A percentile compares a stretch with the other conserved stretches of the same genome.
Evolutionary conservation across 305 asterid species (phyloP).

Genomic region (Solanum hybrid): DNA sequence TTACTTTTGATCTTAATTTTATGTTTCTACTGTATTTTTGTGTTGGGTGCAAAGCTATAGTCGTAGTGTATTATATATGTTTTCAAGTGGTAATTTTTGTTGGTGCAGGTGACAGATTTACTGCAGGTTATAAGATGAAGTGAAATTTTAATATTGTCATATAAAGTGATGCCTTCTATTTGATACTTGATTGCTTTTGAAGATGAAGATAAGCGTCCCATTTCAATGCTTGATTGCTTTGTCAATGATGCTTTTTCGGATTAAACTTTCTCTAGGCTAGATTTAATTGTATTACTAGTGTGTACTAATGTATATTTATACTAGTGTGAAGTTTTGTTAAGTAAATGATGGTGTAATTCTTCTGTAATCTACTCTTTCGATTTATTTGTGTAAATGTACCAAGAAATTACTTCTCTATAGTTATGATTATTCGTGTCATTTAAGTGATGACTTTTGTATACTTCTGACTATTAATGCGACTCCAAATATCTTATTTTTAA

Average conservation of each 20-base stretch:
- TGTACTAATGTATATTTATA: not conserved
- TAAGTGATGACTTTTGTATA: not conserved
- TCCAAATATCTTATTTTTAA: not conserved
- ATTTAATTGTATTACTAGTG: not conserved
- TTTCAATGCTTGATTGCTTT: not conserved
- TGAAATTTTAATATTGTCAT: not conserved
- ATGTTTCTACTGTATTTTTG: not conserved
- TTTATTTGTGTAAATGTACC: not conserved
- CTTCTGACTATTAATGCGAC: not conserved
- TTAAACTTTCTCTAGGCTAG: not conserved
- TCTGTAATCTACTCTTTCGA: not conserved
- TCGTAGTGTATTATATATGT: not conserved
- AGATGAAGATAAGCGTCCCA: not conserved
- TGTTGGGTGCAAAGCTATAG: not conserved
- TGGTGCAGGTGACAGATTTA: not conserved
- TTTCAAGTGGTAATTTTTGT: not conserved
- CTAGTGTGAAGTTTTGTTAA: not conserved
- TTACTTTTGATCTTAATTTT: not conserved
- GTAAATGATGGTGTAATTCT: not conserved
- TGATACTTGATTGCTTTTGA: not conserved
- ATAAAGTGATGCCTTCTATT: not conserved
- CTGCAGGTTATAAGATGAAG: not conserved
- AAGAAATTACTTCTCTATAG: not conserved
- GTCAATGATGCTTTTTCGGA: not conserved
- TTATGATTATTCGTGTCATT: too few species aligned